Evolutionary conservation across 768 basidiomycete genomes (phyloP).

Genomic region (Goffeauzyma gilvescens): DNA sequence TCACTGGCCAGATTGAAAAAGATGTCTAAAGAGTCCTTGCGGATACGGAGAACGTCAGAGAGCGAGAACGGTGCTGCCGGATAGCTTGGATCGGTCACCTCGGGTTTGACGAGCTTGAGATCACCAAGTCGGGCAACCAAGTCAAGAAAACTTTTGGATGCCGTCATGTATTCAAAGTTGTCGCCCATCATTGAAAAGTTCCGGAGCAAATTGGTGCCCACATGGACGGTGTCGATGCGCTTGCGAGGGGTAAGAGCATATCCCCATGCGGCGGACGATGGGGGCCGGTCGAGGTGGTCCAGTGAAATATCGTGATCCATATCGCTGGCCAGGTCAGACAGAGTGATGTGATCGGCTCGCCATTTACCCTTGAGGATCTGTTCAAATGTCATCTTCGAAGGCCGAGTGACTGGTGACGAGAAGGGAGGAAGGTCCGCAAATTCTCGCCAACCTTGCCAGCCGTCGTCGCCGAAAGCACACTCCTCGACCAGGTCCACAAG

Average conservation of each 20-base stretch:
- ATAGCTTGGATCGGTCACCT: neutral
- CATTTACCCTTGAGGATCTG: neutral
- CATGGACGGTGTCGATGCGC: constrained; percentile 42
- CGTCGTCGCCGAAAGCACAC: constrained; percentile 42
- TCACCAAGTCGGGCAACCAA: constrained; percentile 51
- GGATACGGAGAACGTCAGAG: constrained; percentile 49
- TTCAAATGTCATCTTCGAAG: neutral
- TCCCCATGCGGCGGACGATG: neutral
- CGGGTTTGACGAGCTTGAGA: constrained; percentile 13
- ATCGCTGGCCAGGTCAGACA: neutral
- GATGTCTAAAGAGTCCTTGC: constrained; percentile 57
- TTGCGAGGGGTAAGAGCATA: neutral
- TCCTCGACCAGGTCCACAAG: constrained; percentile 72
- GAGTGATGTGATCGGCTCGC: neutral
- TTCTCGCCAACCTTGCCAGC: constrained; percentile 29
- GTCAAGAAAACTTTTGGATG: constrained; percentile 46
- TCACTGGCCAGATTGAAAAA: constrained; percentile 44
- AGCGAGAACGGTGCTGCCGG: constrained; percentile 37
- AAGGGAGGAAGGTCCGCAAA: no score
- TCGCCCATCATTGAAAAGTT: constrained; percentile 62
- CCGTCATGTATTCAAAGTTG: constrained; percentile 49
- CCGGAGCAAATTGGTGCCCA: constrained; percentile 60
- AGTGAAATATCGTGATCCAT: neutral
- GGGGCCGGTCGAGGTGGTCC: neutral
- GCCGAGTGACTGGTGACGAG: no score